These are phyloP conservation scores for Arctium lappa DNA, from an alignment of 129 eudicot genomes.

Conservation along the genomic window DNA sequence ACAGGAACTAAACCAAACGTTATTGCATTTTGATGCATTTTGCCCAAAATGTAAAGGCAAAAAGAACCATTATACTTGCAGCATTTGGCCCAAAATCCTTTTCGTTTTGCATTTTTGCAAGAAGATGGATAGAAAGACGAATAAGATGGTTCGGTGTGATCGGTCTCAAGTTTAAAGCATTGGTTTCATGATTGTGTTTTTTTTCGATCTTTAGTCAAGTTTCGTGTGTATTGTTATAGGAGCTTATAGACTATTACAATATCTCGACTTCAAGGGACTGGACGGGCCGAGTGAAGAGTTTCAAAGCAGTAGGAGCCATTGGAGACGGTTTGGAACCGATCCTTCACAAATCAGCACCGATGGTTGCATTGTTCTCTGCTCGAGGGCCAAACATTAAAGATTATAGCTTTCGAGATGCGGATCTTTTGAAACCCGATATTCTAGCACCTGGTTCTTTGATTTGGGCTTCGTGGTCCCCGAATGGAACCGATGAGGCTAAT, in stretches of 20 bases:
- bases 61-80: no score
- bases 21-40: no score
- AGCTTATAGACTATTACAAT: conserved; percentile 90
- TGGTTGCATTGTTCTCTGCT: conserved; percentile 93
- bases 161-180: no score
- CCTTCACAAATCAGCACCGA: conserved; percentile 90
- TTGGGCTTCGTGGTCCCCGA: conserved; percentile 99
- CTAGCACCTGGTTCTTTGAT: conserved; percentile 97
- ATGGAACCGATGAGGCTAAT: conserved; percentile 96
- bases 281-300: conserved; percentile 97
- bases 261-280: conserved; percentile 85
- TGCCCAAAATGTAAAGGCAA: no score
- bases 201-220: not conserved
- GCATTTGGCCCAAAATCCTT: no score
- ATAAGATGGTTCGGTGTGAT: no score
- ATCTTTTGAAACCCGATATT: conserved; percentile 94
- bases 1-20: no score
- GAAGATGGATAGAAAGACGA: no score
- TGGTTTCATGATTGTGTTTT: no score
- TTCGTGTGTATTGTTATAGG: conserved; percentile 45
- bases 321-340: conserved; percentile 83
- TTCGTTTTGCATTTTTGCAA: no score
- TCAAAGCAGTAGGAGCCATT: conserved; percentile 77
- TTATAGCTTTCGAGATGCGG: conserved; percentile 92
- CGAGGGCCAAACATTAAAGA: conserved; percentile 97